These are phyloP conservation scores for Phyllostachys edulis DNA, from an alignment of 176 grass and related monocot genomes.

Conservation along the genomic window DNA sequence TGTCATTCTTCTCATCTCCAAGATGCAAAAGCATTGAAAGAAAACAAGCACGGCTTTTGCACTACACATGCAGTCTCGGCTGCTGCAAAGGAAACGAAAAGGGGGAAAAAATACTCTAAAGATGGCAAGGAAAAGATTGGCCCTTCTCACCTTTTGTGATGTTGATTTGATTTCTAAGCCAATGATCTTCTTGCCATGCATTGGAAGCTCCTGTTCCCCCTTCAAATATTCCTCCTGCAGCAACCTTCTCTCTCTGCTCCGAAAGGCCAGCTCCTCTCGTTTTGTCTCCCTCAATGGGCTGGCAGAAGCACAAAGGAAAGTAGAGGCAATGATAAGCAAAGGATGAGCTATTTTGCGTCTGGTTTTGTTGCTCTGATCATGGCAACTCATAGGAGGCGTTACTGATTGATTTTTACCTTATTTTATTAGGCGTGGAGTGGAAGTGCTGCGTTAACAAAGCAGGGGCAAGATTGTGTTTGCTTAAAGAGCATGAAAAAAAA, in stretches of 20 bases:
- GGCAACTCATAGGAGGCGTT: conserved; percentile 9
- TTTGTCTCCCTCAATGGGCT: background rate
- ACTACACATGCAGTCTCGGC: conserved; percentile 4
- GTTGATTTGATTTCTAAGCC: conserved; percentile 38
- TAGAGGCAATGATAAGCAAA: background rate
- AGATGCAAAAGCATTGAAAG: conserved; percentile 28
- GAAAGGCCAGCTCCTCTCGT: background rate
- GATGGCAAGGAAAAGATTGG: background rate
- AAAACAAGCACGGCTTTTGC: conserved; percentile 30
- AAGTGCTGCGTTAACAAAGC: conserved; percentile 29
- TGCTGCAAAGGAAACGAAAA: conserved; percentile 16
- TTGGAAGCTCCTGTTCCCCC: background rate
- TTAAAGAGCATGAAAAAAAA: conserved; percentile 1
- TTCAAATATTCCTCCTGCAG: background rate
- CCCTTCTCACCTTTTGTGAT: conserved; percentile 34
- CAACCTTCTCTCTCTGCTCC: background rate
- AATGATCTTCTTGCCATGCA: conserved; percentile 27
- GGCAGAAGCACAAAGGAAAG: background rate
- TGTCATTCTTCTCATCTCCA: background rate
- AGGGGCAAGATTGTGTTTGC: conserved; percentile 25
- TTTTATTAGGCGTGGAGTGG: conserved; percentile 39
- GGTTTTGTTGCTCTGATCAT: conserved; percentile 20
- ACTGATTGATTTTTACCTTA: background rate
- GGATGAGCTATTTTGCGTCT: background rate
- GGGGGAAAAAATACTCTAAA: background rate